Evolutionary conservation across 1,284 basidiomycete genomes (phyloP).

Genomic region (Butyriboletus appendiculatus): DNA sequence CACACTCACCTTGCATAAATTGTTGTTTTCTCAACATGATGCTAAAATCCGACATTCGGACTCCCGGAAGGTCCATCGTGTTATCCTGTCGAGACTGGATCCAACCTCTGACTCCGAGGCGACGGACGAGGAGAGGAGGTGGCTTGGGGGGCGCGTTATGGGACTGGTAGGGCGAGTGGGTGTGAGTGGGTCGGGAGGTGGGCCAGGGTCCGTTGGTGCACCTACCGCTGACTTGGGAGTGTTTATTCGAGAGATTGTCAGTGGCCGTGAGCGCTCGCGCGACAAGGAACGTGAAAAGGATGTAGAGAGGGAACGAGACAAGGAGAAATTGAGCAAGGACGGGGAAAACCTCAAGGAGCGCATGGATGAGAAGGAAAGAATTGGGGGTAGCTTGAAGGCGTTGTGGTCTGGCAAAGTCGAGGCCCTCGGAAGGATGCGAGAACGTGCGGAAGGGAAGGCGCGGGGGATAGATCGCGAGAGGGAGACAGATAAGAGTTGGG

Average conservation of each 20-base stretch:
- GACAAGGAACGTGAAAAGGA: constrained; percentile 31
- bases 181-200: constrained; percentile 25
- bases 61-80: constrained; percentile 61
- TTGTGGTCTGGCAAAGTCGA: constrained; percentile 37
- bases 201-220: constrained; percentile 40
- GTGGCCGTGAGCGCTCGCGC: constrained; percentile 35
- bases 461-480: constrained; percentile 21
- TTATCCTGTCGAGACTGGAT: constrained; percentile 54
- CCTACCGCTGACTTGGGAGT: constrained; percentile 47
- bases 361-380: constrained; percentile 37
- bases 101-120: constrained; percentile 36
- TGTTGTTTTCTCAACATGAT: constrained; percentile 54
- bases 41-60: constrained; percentile 52
- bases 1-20: constrained; percentile 48
- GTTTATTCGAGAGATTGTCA: constrained; percentile 35
- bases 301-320: constrained; percentile 34
- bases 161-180: constrained; percentile 41
- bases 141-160: constrained; percentile 33
- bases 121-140: constrained; percentile 30
- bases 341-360: constrained; percentile 35
- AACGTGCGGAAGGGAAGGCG: constrained; percentile 29
- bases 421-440: constrained; percentile 31
- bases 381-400: constrained; percentile 37
- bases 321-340: constrained; percentile 36
- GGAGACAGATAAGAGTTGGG: constrained; percentile 16